These are phyloP conservation scores for Melastoma malabathricum DNA, from an alignment of 345 rosid genomes.

Conservation along the genomic window DNA sequence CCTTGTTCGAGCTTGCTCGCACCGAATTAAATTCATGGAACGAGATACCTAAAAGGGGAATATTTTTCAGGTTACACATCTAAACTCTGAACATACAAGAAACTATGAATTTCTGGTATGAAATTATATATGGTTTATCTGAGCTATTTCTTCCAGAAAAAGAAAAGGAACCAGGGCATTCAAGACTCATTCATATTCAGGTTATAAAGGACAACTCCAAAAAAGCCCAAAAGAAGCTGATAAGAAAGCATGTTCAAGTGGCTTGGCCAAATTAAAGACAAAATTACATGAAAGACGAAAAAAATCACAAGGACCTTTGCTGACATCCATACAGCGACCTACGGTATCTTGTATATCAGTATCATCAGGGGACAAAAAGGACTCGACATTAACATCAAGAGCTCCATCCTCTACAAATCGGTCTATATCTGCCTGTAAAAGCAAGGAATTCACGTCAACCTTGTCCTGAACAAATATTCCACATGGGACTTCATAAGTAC, in stretches of 20 bases:
- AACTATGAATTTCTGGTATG: too few species aligned
- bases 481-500: neutral
- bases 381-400: conserved; percentile 48
- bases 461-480: neutral
- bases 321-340: too few species aligned
- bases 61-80: too few species aligned
- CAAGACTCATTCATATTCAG: too few species aligned
- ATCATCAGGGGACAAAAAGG: conserved; percentile 39
- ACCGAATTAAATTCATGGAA: conserved; percentile 50
- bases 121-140: too few species aligned
- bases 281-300: neutral
- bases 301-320: neutral
- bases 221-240: conserved; percentile 27
- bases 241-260: conserved; percentile 3
- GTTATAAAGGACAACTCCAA: too few species aligned
- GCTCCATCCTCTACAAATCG: conserved; percentile 36
- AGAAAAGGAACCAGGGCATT: too few species aligned
- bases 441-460: conserved; percentile 1
- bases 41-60: conserved; percentile 28
- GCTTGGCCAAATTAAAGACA: neutral
- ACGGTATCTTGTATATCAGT: conserved; percentile 27
- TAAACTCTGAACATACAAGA: too few species aligned
- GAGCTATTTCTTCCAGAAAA: too few species aligned
- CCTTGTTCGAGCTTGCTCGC: conserved; percentile 42
- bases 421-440: conserved; percentile 51